These are phyloP conservation scores for Rhynchosporium agropyri DNA, from an alignment of 2,329 filamentous ascomycete species.

Conservation along the genomic window DNA sequence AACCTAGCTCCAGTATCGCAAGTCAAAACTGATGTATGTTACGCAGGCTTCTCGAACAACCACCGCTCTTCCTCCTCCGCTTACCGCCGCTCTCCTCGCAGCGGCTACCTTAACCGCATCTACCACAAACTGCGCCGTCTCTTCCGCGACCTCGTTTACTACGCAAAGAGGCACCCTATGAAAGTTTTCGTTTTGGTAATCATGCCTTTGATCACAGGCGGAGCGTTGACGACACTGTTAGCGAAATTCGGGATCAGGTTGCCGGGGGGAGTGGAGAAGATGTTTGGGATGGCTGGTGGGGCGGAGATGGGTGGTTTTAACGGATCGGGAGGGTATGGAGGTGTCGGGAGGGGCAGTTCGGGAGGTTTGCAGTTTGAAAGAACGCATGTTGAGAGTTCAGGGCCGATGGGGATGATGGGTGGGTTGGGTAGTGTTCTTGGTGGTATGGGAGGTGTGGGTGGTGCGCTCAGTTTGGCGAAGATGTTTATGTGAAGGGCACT, in stretches of 20 bases:
- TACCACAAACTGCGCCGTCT: constrained; percentile 77
- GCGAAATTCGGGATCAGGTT: constrained; percentile 78
- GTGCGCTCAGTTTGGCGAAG: constrained; percentile 40
- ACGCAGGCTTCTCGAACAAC: constrained; percentile 30
- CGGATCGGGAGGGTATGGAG: constrained; percentile 47
- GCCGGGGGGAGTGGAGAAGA: constrained; percentile 63
- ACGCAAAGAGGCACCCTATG: constrained; percentile 79
- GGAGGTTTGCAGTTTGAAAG: constrained; percentile 33
- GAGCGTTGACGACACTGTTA: constrained; percentile 76
- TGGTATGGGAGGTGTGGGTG: constrained; percentile 37
- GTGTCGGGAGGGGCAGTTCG: constrained; percentile 41
- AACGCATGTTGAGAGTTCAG: constrained; percentile 24
- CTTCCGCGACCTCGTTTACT: constrained; percentile 77
- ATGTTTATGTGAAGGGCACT: constrained; percentile 39
- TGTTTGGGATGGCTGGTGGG: constrained; percentile 49
- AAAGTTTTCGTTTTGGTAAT: constrained; percentile 88
- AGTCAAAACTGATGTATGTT: background rate
- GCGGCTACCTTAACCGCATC: constrained; percentile 74
- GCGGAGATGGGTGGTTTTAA: constrained; percentile 32
- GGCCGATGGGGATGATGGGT: constrained; percentile 25
- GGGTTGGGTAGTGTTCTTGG: constrained; percentile 32
- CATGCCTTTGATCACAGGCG: constrained; percentile 84
- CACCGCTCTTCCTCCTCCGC: constrained; percentile 51
- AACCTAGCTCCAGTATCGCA: background rate
- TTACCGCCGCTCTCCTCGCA: constrained; percentile 81